These are phyloP conservation scores for Penicillium griseofulvum DNA, from an alignment of 2,329 filamentous ascomycete species.

Conservation along the genomic window DNA sequence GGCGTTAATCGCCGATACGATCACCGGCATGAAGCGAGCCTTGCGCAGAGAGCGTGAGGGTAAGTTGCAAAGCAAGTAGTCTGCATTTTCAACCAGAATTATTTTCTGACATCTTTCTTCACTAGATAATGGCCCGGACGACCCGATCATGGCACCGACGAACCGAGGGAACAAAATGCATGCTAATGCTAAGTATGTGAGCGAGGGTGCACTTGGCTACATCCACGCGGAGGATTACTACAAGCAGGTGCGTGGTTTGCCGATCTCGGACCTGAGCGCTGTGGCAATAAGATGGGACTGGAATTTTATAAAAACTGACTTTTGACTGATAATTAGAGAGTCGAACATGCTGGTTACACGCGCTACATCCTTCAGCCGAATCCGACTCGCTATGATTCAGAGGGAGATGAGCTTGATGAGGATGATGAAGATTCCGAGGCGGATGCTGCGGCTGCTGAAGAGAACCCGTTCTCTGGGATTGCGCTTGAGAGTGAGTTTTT, in stretches of 20 bases:
- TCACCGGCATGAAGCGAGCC: conserved; percentile 54
- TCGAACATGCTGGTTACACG: conserved; percentile 62
- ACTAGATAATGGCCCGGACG: conserved; percentile 47
- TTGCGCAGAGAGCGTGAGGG: conserved; percentile 48
- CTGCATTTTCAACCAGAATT: not conserved
- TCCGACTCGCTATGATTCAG: conserved; percentile 60
- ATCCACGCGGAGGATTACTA: conserved; percentile 52
- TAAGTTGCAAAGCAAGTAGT: conserved; percentile 24
- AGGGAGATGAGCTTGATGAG: conserved; percentile 61
- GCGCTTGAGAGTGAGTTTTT: conserved; percentile 53
- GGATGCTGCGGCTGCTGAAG: conserved; percentile 57
- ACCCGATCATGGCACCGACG: conserved; percentile 53
- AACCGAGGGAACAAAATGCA: conserved; percentile 63
- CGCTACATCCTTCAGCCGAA: conserved; percentile 60
- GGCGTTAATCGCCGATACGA: conserved; percentile 52
- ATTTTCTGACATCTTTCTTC: conserved; percentile 14
- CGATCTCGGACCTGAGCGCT: not conserved
- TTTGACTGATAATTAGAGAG: conserved; percentile 44
- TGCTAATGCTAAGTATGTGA: conserved; percentile 56
- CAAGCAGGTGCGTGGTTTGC: conserved; percentile 49
- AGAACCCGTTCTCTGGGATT: conserved; percentile 61
- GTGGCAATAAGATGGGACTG: conserved; percentile 1
- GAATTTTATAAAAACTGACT: conserved; percentile 9
- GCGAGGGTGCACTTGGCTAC: conserved; percentile 54
- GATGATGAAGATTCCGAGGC: conserved; percentile 58